Conservation (phyloP, 2,329 filamentous ascomycete genomes). For the Calonectria crousiana region DNA sequence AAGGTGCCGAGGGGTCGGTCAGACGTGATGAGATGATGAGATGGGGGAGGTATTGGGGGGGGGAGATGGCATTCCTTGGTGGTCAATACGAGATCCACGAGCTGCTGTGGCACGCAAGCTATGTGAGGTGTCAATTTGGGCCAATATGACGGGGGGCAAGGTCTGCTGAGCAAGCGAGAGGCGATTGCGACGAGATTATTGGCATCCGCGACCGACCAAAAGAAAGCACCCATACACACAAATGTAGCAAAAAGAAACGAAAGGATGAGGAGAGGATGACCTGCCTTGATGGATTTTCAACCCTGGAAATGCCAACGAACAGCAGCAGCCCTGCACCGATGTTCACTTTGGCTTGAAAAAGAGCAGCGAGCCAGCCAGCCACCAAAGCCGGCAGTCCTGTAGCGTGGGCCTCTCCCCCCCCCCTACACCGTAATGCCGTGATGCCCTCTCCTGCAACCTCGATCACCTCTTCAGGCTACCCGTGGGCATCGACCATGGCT, state of each 20-base stretch:
- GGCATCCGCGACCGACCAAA: constrained; percentile 11
- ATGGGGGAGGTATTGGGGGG: constrained; percentile 14
- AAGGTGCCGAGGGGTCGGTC: background rate
- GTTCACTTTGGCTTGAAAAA: constrained; percentile 5
- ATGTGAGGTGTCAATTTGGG: constrained; percentile 23
- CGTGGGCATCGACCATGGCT: constrained; percentile 8
- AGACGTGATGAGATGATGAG: constrained; percentile 26
- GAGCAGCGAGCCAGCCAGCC: constrained; percentile 30
- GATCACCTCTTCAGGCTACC: constrained; percentile 11
- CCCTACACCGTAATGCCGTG: constrained; percentile 23
- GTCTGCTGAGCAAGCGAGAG: constrained; percentile 33
- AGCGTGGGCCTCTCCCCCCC: constrained; percentile 7
- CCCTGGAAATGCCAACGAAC: constrained; percentile 10
- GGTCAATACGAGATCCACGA: constrained; percentile 36
- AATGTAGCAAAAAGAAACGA: background rate
- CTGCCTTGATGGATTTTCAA: constrained; percentile 12
- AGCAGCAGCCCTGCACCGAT: constrained; percentile 29
- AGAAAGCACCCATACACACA: background rate
- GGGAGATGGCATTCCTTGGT: constrained; percentile 21
- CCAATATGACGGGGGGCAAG: constrained; percentile 28
- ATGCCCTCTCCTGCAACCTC: constrained; percentile 19
- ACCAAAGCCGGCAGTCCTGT: constrained; percentile 21
- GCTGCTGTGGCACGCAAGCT: constrained; percentile 40
- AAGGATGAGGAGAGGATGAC: constrained; percentile 4
- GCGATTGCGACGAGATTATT: constrained; percentile 2